A percentile compares a stretch with the other conserved stretches of the same genome.
Conservation (phyloP, 805 yeast species). For the Henningerozyma blattae region DNA sequence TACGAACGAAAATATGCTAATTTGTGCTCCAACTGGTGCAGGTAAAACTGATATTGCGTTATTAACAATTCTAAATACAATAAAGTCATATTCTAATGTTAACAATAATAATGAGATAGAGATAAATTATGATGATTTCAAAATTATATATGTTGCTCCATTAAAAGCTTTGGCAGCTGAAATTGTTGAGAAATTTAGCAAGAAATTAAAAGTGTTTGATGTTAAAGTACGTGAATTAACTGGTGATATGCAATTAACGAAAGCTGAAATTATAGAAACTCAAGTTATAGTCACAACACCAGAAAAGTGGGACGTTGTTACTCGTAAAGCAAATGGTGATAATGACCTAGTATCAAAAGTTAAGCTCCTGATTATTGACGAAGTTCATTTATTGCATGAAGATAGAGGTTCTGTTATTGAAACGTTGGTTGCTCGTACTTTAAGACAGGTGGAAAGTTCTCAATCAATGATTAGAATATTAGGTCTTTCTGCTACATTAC, state of each 20-base stretch:
- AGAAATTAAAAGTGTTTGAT: slow-evolving; percentile 73
- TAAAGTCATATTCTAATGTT: slow-evolving; percentile 55
- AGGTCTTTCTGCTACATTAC: slow-evolving; percentile 88
- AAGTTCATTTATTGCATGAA: slow-evolving; percentile 92
- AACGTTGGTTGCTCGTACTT: slow-evolving; percentile 85
- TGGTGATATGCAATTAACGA: slow-evolving; percentile 89
- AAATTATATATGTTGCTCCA: slow-evolving; percentile 88
- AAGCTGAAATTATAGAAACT: slow-evolving; percentile 66
- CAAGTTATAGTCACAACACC: slow-evolving; percentile 91
- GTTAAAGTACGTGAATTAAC: slow-evolving; percentile 79
- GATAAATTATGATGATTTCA: slow-evolving; percentile 73
- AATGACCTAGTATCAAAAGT: slow-evolving; percentile 75
- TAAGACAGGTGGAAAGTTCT: slow-evolving; percentile 87
- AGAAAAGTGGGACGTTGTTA: slow-evolving; percentile 96
- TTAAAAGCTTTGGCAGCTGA: slow-evolving; percentile 93
- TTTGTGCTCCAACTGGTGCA: slow-evolving; percentile 97
- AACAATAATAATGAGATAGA: slow-evolving; percentile 40
- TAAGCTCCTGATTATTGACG: slow-evolving; percentile 81
- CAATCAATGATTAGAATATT: slow-evolving; percentile 91
- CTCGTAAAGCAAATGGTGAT: slow-evolving; percentile 86
- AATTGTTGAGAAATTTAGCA: slow-evolving; percentile 79
- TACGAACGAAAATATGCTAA: slow-evolving; percentile 87
- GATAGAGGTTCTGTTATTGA: slow-evolving; percentile 97
- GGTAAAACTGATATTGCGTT: slow-evolving; percentile 94
- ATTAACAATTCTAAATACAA: slow-evolving; percentile 65